Evolutionary conservation across 148 eudicot genomes (phyloP).

Genomic region (Fallopia convolvulus): DNA sequence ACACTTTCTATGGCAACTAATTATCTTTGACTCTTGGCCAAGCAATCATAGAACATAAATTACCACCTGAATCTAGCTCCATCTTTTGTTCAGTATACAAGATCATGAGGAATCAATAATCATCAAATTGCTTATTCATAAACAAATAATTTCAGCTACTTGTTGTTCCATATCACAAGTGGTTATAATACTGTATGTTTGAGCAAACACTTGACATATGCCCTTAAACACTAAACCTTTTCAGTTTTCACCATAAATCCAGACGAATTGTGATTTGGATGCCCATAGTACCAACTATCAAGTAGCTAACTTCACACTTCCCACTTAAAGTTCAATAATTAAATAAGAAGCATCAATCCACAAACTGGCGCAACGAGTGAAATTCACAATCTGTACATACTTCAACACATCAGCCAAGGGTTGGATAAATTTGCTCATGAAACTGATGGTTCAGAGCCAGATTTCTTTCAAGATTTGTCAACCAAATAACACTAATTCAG

Average conservation of each 20-base stretch:
- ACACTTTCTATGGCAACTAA: neutral
- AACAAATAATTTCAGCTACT: neutral
- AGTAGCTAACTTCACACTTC: neutral
- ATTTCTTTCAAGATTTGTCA: too few relatives aligned
- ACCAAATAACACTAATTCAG: too few relatives aligned
- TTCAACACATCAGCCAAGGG: too few relatives aligned
- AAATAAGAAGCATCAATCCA: too few relatives aligned
- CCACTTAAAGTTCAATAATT: too few relatives aligned
- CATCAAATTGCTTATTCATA: neutral
- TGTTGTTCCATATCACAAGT: neutral
- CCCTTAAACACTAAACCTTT: neutral
- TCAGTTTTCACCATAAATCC: neutral
- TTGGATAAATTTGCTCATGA: too few relatives aligned
- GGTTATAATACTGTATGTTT: neutral
- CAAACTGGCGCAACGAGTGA: too few relatives aligned
- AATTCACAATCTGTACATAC: too few relatives aligned
- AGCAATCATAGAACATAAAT: neutral
- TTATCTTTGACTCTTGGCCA: neutral
- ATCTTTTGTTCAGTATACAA: neutral
- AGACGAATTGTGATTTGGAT: neutral
- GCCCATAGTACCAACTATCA: neutral
- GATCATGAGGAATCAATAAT: neutral
- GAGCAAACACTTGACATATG: neutral
- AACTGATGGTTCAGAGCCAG: too few relatives aligned
- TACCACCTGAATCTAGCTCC: neutral